phyloP scores from a whole-genome alignment of 176 grass and related monocot genomes.

The Saccharum spontaneum region DNA sequence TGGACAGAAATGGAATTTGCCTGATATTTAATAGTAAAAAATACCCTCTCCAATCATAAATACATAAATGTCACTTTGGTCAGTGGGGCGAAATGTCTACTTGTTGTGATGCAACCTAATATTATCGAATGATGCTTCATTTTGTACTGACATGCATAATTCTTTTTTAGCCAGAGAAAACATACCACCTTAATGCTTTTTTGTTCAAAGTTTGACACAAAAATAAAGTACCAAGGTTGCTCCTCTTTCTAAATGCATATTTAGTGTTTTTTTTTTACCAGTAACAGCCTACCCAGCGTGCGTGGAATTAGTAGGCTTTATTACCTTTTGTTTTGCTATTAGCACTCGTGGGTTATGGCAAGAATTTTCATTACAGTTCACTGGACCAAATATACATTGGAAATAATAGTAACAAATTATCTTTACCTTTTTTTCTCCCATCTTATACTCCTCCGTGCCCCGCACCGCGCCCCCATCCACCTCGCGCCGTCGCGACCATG shows the following conservation, averaged over 20 bases:
- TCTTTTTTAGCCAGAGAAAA: constrained; percentile 31
- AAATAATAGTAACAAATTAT: neutral
- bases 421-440: neutral
- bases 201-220: no score
- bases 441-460: no score
- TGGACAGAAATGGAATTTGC: neutral
- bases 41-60: no score
- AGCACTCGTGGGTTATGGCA: neutral
- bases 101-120: no score
- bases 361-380: neutral
- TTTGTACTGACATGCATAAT: constrained; percentile 3
- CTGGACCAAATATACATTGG: neutral
- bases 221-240: no score
- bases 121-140: neutral
- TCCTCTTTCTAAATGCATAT: no score
- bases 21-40: neutral
- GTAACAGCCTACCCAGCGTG: neutral
- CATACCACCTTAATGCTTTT: neutral
- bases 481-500: no score
- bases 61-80: no score
- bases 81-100: no score
- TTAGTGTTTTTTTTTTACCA: no score
- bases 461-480: no score
- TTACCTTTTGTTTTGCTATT: neutral
- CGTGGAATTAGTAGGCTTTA: neutral